phyloP scores from a whole-genome alignment of 441 rosid species.

The Gossypium schwendimanii region DNA sequence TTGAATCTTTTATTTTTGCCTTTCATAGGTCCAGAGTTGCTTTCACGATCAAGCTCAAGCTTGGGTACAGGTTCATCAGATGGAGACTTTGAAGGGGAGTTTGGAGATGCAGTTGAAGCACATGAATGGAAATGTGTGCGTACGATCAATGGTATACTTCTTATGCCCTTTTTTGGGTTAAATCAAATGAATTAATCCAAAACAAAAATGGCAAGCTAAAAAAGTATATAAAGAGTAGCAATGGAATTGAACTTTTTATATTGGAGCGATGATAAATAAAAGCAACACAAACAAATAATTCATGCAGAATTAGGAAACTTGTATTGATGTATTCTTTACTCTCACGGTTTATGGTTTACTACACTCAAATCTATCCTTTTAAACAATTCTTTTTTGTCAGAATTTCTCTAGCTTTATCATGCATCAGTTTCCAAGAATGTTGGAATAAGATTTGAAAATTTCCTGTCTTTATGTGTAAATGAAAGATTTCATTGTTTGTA shows the following conservation, averaged over 20 bases:
- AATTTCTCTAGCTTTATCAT: neutral
- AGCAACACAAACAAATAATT: neutral
- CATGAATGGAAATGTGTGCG: conserved; percentile 93
- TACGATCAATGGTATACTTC: conserved; percentile 65
- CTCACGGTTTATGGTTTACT: neutral
- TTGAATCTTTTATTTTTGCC: neutral
- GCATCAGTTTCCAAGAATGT: neutral
- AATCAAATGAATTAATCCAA: neutral
- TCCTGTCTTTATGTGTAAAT: neutral
- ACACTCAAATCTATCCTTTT: neutral
- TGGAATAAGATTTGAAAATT: neutral
- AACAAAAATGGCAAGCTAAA: neutral
- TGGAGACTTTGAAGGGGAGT: conserved; percentile 54
- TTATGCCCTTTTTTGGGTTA: neutral
- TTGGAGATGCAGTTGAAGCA: conserved; percentile 89
- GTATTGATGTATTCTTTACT: neutral
- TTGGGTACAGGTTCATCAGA: conserved; percentile 34
- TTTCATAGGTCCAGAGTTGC: conserved; percentile 76
- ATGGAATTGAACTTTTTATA: neutral
- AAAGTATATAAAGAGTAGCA: neutral
- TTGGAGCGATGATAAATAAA: neutral
- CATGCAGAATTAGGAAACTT: neutral
- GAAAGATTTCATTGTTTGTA: neutral
- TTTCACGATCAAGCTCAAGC: conserved; percentile 65
- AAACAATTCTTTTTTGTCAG: neutral